These are phyloP conservation scores for Exophiala sp. DNA, from an alignment of 2,329 filamentous ascomycete genomes.

Conservation along the genomic window DNA sequence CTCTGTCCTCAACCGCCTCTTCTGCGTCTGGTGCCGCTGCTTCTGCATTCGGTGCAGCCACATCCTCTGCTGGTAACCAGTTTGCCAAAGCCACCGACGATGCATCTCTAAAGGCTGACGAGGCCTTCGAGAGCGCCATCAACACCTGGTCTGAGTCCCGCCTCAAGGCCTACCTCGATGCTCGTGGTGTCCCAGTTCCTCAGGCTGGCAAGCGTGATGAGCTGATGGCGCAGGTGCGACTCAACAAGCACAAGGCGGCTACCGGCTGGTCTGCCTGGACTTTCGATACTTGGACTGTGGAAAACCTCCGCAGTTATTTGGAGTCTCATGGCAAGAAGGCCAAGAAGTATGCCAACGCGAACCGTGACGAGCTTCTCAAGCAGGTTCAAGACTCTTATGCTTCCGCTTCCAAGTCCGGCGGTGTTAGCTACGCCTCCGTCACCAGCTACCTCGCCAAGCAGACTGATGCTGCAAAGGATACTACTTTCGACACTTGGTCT, in stretches of 20 bases:
- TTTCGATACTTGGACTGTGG: constrained; percentile 71
- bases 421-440: constrained; percentile 56
- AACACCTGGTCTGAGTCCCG: constrained; percentile 70
- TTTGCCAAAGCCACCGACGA: constrained; percentile 73
- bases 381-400: constrained; percentile 48
- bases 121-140: constrained; percentile 63
- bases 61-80: constrained; percentile 70
- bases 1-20: constrained; percentile 23
- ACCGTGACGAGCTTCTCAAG: constrained; percentile 69
- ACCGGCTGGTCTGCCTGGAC: constrained; percentile 70
- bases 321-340: constrained; percentile 51
- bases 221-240: constrained; percentile 69
- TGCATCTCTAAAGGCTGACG: constrained; percentile 58
- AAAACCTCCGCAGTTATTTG: constrained; percentile 62
- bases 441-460: constrained; percentile 67
- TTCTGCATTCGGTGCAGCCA: constrained; percentile 63
- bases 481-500: constrained; percentile 69
- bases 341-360: constrained; percentile 60
- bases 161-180: constrained; percentile 73
- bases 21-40: constrained; percentile 51
- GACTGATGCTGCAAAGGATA: constrained; percentile 63
- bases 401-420: constrained; percentile 47
- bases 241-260: constrained; percentile 67
- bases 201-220: constrained; percentile 69
- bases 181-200: constrained; percentile 71